A percentile compares a stretch with the other conserved stretches of the same genome.
Conservation (phyloP, 306 rosid species). For the Psophocarpus tetragonolobus region DNA sequence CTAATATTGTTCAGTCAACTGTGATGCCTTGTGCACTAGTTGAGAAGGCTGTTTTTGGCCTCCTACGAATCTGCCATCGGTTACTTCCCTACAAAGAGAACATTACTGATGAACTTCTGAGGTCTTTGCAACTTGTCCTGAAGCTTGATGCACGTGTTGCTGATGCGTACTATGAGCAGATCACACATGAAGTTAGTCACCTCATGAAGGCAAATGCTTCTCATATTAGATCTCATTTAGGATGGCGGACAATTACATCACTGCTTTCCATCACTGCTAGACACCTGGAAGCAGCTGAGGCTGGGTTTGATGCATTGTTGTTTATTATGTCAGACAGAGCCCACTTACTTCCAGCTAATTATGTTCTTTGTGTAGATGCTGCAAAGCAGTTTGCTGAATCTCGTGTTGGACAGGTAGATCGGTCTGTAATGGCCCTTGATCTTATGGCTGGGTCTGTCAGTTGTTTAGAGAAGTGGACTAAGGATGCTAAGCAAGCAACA, state of each 20-base stretch:
- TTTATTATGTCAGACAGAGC: conserved; percentile 87
- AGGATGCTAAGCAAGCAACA: conserved; percentile 63
- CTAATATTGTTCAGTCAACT: conserved; percentile 84
- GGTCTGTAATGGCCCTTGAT: conserved; percentile 81
- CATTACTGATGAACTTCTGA: conserved; percentile 85
- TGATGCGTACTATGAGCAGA: conserved; percentile 91
- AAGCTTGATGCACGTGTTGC: conserved; percentile 99
- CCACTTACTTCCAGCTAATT: conserved; percentile 88
- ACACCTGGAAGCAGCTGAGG: conserved; percentile 88
- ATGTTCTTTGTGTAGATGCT: conserved; percentile 76
- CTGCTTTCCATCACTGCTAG: conserved; percentile 86
- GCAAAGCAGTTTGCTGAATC: conserved; percentile 96
- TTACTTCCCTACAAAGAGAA: conserved; percentile 98
- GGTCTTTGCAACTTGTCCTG: conserved; percentile 88
- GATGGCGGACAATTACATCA: conserved; percentile 93
- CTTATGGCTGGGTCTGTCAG: conserved; percentile 79
- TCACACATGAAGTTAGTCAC: conserved; percentile 88
- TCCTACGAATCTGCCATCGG: conserved; percentile 86
- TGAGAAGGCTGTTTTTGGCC: conserved; percentile 96
- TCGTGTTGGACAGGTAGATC: conserved; percentile 86
- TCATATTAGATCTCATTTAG: conserved; percentile 84
- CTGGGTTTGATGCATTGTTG: conserved; percentile 83
- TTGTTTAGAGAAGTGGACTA: conserved; percentile 75
- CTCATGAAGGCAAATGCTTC: conserved; percentile 94
- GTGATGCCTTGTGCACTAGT: conserved; percentile 90